phyloP scores from a whole-genome alignment of 2,329 filamentous ascomycete species.

The Paracoccidioides lutzii region DNA sequence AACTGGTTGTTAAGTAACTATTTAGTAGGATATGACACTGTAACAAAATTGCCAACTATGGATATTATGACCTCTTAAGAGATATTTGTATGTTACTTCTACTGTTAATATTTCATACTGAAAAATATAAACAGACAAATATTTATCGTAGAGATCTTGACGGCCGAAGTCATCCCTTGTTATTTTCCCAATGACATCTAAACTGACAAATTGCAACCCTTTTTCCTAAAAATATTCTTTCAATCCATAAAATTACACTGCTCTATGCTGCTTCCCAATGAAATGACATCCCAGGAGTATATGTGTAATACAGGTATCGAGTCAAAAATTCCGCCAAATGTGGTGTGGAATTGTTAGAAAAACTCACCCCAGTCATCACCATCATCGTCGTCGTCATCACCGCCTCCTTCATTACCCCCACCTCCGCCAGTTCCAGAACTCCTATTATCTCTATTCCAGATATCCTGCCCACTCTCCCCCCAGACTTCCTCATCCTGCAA shows the following conservation, averaged over 20 bases:
- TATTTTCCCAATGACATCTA: no score
- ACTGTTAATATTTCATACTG: no score
- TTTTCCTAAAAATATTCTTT: neutral
- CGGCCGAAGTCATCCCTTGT: no score
- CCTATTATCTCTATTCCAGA: constrained; percentile 18
- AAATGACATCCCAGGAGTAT: neutral
- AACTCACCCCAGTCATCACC: constrained; percentile 3
- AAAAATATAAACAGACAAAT: no score
- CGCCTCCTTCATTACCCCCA: constrained; percentile 15
- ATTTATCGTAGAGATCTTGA: no score
- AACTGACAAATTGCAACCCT: no score
- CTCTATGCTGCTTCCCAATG: neutral
- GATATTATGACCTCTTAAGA: no score
- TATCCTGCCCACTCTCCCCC: constrained; percentile 16
- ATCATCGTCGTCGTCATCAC: constrained; percentile 17
- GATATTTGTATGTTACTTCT: no score
- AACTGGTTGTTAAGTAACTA: no score
- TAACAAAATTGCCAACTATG: no score
- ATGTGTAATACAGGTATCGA: neutral
- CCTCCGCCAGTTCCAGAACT: constrained; percentile 14
- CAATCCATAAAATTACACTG: neutral
- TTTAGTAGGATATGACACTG: no score
- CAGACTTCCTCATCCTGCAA: constrained; percentile 21
- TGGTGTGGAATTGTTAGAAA: neutral
- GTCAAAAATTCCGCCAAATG: neutral